Evolutionary conservation across 208 protist genomes (phyloP), one percentile per base, ranked within the genome.

Genomic region (Phytomonas sp.): DNA sequence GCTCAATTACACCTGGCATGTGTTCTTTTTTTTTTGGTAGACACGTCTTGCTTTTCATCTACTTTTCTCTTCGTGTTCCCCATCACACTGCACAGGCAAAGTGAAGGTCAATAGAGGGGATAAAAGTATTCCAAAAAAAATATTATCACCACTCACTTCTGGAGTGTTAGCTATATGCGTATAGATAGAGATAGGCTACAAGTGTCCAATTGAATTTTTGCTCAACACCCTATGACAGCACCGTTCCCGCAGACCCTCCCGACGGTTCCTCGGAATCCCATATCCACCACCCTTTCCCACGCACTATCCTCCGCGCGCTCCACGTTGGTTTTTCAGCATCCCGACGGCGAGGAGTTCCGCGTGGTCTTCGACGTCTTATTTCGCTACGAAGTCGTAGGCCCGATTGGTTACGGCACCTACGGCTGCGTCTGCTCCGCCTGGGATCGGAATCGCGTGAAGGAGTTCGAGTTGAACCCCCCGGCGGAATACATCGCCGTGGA

Each of bases 301-400:
- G 84, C 89, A 51, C 71, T 94, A 17, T 86, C 89, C 20, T 90
- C 83, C 5, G 91, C 91, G 72, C 79, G 86, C 13, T 94, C 75
- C 68, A 73, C 92, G 62, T 83, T 94, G 68, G 67, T 82, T 4
- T 94, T 89, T 30, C 36, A 70, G 43, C 64, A 65, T 31, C 61
- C 69, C 4, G 72, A 77, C 34, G 83, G 78, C 9, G 79, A 88
- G 46, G 79, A 91, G 56, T 80, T 73, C 26, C 68, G 32, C 17
- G 84, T 92, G 62, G 72, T 92, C 13, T 95, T 95, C 68, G 89
- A 95, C 75, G 77, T 95, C 26, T 80, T 81, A 61, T 85, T 77
- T 36, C 85, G 81, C 51, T 95, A 95, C 69, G 87, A 89, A 68
- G 87, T 80, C 0, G 71, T 89, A 13, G 67, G 60, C 4, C 81